Conservation (phyloP, 1,284 basidiomycete species). For the Neotropicomus parvogracilis region DNA sequence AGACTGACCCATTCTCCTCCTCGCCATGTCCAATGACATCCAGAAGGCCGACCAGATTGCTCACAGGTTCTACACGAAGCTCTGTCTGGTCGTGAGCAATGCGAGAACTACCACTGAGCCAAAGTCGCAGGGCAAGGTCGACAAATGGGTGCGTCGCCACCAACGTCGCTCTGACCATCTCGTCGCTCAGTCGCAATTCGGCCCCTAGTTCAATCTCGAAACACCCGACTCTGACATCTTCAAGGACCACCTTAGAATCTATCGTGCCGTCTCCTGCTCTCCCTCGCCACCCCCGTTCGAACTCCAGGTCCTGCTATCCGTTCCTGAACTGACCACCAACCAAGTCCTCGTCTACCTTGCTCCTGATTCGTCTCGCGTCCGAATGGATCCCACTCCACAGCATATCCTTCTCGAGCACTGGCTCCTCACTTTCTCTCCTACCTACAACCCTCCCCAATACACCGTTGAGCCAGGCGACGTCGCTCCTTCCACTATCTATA, state of each 20-base stretch:
- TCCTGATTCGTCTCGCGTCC: conserved; percentile 54
- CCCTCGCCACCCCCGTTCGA: conserved; percentile 46
- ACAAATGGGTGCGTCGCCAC: conserved; percentile 67
- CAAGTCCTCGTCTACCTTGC: conserved; percentile 66
- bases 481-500: conserved; percentile 74
- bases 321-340: conserved; percentile 65
- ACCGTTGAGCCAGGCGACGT: conserved; percentile 45
- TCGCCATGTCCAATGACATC: conserved; percentile 48
- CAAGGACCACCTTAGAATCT: conserved; percentile 57
- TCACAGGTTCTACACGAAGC: conserved; percentile 74
- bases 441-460: conserved; percentile 17
- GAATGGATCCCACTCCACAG: conserved; percentile 63
- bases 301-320: conserved; percentile 63
- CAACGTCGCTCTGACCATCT: conserved; percentile 1
- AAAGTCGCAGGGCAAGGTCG: conserved; percentile 46
- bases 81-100: conserved; percentile 66
- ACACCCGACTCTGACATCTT: conserved; percentile 65
- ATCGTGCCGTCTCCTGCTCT: conserved; percentile 54
- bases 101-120: conserved; percentile 57
- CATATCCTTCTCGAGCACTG: conserved; percentile 74
- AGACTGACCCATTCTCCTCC: conserved; percentile 4
- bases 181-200: background rate
- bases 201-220: conserved; percentile 71
- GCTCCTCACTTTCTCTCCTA: conserved; percentile 50
- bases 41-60: conserved; percentile 80